Base-by-base conservation (phyloP, 164 flowering plant species). In the Tinospora cordifolia region DNA sequence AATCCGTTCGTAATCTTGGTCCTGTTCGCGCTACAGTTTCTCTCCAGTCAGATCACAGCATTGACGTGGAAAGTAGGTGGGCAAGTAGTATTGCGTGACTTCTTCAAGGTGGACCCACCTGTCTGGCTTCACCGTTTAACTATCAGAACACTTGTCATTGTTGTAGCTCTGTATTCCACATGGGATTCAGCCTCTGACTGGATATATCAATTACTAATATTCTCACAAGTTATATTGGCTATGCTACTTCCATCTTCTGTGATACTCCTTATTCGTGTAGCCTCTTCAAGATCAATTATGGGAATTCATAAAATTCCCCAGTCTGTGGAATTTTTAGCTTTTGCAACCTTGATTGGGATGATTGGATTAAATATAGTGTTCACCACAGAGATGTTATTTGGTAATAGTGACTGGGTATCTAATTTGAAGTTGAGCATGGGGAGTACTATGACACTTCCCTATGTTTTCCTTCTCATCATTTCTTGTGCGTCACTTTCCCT, bases 191-290 rank as follows among this genome's bases (percentile, higher is more conserved):
- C 96, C 68, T 86, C 91, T 49, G 98, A 95, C 72, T 97, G 98
- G 66, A 67, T 89, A 70, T 95, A 88, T 77, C 96, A 92, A 67
- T 77, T 92, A 74, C 91, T 95, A 64, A 82, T 92, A 73, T 87
- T 83, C 73, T 73, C 89, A 24, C 99, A 95, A 79, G 95, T 92
- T 71, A 58, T 95, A 79, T 78, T 86, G 63, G 94, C 94, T 68
- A 75, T 95, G 78, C 70, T 87, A 73, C 91, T 95, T 75, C 99
- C 99, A 58, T 87, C 99, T 75, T 88, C 98, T 71, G 88, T 91
- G 68, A 84, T 95, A 68, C 98, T 98, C 11, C 93, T 95, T 40
- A 87, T 90, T 73, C 85, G 97, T n/a, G 82, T 95, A 60, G 94
- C 99, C 19, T 84, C 96, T 1, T 90, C 98, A 46, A 80, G 87